These are phyloP conservation scores for Pythium rhizo-oryzae DNA, from an alignment of 352 stramenopile species.

Conservation along the genomic window DNA sequence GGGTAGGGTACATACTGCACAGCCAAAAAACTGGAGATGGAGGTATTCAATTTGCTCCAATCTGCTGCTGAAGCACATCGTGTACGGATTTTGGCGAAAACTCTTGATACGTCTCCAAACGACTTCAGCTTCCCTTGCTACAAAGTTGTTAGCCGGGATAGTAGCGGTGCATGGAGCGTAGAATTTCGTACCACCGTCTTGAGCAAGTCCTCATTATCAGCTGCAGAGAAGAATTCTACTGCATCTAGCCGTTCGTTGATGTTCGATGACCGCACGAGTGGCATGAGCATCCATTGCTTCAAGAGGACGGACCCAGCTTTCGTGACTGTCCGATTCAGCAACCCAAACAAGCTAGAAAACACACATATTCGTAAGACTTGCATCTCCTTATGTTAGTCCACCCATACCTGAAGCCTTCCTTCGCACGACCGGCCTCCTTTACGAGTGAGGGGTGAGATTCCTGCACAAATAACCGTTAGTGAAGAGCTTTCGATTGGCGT, in stretches of 20 bases:
- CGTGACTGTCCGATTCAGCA: conserved; percentile 82
- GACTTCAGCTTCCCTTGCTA: conserved; percentile 63
- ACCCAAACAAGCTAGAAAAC: conserved; percentile 58
- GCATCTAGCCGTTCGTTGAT: conserved; percentile 63
- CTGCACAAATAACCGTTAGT: conserved; percentile 32
- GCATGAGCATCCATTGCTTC: conserved; percentile 79
- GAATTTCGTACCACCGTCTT: conserved; percentile 48
- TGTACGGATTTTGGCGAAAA: conserved; percentile 64
- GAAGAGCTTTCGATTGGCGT: not conserved
- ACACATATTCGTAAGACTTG: not conserved
- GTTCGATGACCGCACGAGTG: conserved; percentile 44
- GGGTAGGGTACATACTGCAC: conserved; percentile 50
- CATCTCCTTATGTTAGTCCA: not conserved
- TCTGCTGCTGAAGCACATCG: conserved; percentile 64
- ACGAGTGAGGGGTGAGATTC: conserved; percentile 79
- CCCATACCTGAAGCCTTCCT: conserved; percentile 82
- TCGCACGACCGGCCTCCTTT: conserved; percentile 74
- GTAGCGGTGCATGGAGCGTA: not conserved
- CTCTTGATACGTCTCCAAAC: conserved; percentile 66
- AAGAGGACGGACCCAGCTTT: conserved; percentile 66
- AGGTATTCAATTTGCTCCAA: conserved; percentile 66
- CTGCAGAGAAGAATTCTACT: conserved; percentile 58
- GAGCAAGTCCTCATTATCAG: conserved; percentile 60
- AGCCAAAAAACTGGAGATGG: conserved; percentile 59
- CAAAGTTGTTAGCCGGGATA: not conserved